A percentile compares a stretch with the other conserved stretches of the same genome.
Conservation (phyloP, 371 early-diverging fungal species). For the Coemansia sp. region DNA sequence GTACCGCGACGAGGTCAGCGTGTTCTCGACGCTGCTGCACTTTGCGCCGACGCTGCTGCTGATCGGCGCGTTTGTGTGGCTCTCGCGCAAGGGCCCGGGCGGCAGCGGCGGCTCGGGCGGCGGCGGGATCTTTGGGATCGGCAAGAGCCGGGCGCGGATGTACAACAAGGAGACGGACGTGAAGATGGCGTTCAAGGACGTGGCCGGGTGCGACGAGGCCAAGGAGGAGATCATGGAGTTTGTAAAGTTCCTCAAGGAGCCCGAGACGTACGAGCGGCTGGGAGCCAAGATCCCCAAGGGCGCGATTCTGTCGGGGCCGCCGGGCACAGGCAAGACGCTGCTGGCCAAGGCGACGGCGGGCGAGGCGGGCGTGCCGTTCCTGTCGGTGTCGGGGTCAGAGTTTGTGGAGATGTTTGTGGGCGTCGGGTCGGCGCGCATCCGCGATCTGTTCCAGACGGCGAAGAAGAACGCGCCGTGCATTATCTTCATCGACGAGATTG, state of each 20-base stretch:
- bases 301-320: constrained; percentile 98
- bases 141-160: constrained; percentile 94
- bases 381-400: constrained; percentile 98
- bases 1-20: constrained; percentile 76
- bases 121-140: constrained; percentile 93
- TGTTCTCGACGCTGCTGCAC: constrained; percentile 70
- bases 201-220: constrained; percentile 99
- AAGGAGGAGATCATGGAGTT: constrained; percentile 99
- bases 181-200: constrained; percentile 97
- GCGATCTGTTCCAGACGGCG: constrained; percentile 96
- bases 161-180: constrained; percentile 97
- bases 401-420: constrained; percentile 99
- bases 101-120: constrained; percentile 59
- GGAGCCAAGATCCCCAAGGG: constrained; percentile 99
- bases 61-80: constrained; percentile 82
- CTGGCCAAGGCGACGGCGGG: constrained; percentile 99
- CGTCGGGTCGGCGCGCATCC: constrained; percentile 97
- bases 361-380: constrained; percentile 97
- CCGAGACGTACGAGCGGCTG: constrained; percentile 91
- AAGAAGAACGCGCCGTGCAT: constrained; percentile 98
- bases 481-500: constrained; percentile 99
- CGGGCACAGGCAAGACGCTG: constrained; percentile 99
- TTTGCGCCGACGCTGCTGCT: constrained; percentile 92
- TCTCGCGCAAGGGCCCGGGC: constrained; percentile 77
- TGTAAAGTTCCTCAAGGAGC: constrained; percentile 99